Conservation (phyloP, 345 rosid species). For the Aquilaria sinensis region DNA sequence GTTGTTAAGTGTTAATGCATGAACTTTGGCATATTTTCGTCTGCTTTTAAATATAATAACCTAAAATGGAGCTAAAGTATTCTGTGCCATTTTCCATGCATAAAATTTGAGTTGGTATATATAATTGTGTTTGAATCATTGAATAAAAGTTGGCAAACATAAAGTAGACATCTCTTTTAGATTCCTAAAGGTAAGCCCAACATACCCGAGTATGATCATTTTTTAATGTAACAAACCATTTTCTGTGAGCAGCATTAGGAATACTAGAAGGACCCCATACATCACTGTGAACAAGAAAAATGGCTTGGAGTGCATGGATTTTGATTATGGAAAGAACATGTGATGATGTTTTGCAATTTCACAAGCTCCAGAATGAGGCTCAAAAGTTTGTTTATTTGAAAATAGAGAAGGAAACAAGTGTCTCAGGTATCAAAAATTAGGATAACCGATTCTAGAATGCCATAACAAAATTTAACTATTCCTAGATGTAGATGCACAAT, state of each 20-base stretch:
- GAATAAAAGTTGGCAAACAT: neutral
- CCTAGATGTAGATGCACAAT: no score
- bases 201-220: neutral
- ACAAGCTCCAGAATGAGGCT: neutral
- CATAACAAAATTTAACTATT: neutral
- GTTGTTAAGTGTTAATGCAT: neutral
- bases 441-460: neutral
- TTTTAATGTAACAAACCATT: neutral
- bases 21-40: neutral
- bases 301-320: neutral
- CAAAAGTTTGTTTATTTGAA: neutral
- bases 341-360: constrained; percentile 1
- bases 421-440: neutral
- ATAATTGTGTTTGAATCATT: neutral
- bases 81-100: no score
- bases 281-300: neutral
- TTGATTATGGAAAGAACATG: no score
- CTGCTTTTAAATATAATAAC: no score
- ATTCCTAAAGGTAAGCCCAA: neutral
- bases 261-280: neutral
- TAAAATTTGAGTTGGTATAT: no score
- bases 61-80: no score
- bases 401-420: neutral
- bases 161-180: neutral
- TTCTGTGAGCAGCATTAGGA: neutral